A percentile compares a stretch with the other conserved stretches of the same genome.
phyloP scores from a whole-genome alignment of 106 monocot genomes.

The Dendrobium chrysotoxum region DNA sequence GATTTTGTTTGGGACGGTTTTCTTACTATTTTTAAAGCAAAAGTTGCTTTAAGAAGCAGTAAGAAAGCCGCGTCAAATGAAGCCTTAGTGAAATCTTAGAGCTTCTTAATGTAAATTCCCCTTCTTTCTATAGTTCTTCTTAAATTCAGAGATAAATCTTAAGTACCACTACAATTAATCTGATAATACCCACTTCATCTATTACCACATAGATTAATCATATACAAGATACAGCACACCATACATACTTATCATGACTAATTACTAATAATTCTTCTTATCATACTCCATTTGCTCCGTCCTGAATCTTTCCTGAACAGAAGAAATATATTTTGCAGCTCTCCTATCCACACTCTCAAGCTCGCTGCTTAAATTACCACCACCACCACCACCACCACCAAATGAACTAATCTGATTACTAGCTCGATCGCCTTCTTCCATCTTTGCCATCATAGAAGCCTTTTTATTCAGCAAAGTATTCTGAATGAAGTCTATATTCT shows the following conservation, averaged over 20 bases:
- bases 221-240: background rate
- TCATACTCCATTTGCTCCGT: slow-evolving; percentile 6
- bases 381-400: background rate
- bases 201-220: background rate
- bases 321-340: slow-evolving; percentile 15
- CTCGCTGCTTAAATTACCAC: background rate
- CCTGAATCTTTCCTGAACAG: slow-evolving; percentile 23
- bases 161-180: background rate
- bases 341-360: slow-evolving; percentile 5
- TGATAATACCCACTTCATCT: background rate
- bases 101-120: too few relatives aligned
- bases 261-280: background rate
- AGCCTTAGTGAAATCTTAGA: too few relatives aligned
- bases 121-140: too few relatives aligned
- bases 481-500: background rate
- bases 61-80: too few relatives aligned
- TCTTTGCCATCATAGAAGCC: background rate
- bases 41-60: too few relatives aligned
- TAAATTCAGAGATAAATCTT: too few relatives aligned
- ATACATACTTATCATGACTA: background rate
- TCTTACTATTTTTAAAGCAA: too few relatives aligned
- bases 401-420: background rate
- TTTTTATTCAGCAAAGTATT: background rate
- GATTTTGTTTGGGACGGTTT: too few relatives aligned
- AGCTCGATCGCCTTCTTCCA: background rate